phyloP scores from a whole-genome alignment of 495 filamentous ascomycete genomes.

The Penicillium pancosmium region DNA sequence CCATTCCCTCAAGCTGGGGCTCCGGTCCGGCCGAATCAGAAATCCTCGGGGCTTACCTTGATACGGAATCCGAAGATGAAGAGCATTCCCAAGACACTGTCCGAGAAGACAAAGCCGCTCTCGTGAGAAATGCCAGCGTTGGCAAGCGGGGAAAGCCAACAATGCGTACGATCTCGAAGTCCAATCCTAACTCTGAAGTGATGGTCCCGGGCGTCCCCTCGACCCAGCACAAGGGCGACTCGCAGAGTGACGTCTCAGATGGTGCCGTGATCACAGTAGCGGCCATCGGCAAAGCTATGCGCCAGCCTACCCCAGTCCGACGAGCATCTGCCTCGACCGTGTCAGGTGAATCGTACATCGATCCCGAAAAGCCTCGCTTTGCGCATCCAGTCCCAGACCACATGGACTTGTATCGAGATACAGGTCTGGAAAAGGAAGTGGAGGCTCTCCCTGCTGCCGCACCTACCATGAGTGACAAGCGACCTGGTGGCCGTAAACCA shows the following conservation, averaged over 20 bases:
- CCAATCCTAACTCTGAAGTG: constrained; percentile 26
- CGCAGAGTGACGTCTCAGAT: background rate
- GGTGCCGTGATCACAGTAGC: background rate
- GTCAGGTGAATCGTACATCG: constrained; percentile 33
- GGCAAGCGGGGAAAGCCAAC: constrained; percentile 74
- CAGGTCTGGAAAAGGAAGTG: constrained; percentile 31
- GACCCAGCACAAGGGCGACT: background rate
- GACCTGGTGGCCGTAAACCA: constrained; percentile 59
- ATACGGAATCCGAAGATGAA: constrained; percentile 41
- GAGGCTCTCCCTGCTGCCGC: constrained; percentile 40
- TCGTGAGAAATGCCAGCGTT: constrained; percentile 79
- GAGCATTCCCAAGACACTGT: constrained; percentile 35
- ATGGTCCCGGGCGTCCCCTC: constrained; percentile 18
- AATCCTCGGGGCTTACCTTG: constrained; percentile 43
- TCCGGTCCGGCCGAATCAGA: constrained; percentile 55
- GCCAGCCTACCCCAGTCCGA: constrained; percentile 25
- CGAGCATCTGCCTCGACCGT: constrained; percentile 31
- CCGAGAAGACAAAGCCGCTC: constrained; percentile 56
- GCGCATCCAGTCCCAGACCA: constrained; percentile 16
- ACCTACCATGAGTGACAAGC: constrained; percentile 46
- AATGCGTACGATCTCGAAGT: constrained; percentile 63
- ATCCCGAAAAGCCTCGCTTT: constrained; percentile 43
- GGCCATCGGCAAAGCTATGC: constrained; percentile 22
- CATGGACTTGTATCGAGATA: background rate
- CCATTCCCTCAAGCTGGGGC: constrained; percentile 73